These are phyloP conservation scores for Boletus mariae DNA, from an alignment of 1,284 basidiomycete genomes.

Conservation along the genomic window DNA sequence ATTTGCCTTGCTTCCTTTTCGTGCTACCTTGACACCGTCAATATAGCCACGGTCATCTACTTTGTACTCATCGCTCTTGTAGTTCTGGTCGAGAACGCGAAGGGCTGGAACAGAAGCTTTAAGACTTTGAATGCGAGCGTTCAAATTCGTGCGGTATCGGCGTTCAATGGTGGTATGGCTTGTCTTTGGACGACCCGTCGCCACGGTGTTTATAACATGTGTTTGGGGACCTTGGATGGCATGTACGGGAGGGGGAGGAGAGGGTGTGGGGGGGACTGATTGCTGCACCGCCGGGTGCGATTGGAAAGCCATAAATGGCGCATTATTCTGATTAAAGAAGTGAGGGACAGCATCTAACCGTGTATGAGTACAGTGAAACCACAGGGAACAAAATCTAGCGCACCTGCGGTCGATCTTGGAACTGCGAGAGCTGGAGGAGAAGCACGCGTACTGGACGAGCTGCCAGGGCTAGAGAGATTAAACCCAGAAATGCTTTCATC, in stretches of 20 bases:
- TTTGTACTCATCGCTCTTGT: conserved; percentile 46
- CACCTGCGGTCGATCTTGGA: conserved; percentile 14
- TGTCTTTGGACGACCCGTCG: conserved; percentile 64
- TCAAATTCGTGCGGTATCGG: conserved; percentile 86
- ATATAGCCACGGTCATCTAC: conserved; percentile 75
- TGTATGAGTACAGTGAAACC: background rate
- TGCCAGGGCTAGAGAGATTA: conserved; percentile 23
- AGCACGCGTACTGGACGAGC: conserved; percentile 13
- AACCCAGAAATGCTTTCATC: conserved; percentile 24
- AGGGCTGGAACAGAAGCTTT: conserved; percentile 81
- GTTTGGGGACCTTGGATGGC: conserved; percentile 21
- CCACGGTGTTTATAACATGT: conserved; percentile 25
- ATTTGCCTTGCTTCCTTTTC: conserved; percentile 82
- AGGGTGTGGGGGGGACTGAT: conserved; percentile 33
- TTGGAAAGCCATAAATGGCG: conserved; percentile 33
- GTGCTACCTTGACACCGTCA: conserved; percentile 78
- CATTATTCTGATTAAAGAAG: conserved; percentile 22
- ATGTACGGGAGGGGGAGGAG: conserved; percentile 35
- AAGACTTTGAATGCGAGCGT: conserved; percentile 81
- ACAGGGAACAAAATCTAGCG: background rate
- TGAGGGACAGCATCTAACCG: conserved; percentile 16
- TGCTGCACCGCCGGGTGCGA: conserved; percentile 23
- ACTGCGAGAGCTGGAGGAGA: conserved; percentile 16
- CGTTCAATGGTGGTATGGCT: conserved; percentile 92
- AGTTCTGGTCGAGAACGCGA: conserved; percentile 61